Evolutionary conservation across 345 rosid genomes (phyloP).

Genomic region (Eucalyptus tenuipes): DNA sequence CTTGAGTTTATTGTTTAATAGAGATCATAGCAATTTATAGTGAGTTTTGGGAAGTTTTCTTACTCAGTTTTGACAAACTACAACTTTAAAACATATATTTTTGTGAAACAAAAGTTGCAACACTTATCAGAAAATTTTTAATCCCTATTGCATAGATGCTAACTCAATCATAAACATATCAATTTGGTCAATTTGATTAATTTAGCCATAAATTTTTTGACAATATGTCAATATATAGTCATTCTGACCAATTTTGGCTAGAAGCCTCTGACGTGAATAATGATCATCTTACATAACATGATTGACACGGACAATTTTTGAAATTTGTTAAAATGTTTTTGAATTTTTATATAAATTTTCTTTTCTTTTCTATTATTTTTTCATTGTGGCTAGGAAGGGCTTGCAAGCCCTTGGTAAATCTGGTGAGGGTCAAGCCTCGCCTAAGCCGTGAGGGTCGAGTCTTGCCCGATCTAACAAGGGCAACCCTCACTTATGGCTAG

Average conservation of each 20-base stretch:
- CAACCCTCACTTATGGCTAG: background rate
- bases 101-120: background rate
- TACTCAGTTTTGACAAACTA: background rate
- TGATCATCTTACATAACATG: background rate
- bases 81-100: background rate
- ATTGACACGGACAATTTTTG: background rate
- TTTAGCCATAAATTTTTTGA: accelerated
- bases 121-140: background rate
- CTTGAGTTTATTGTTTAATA: background rate
- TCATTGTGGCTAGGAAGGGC: background rate
- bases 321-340: background rate
- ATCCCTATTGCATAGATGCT: background rate
- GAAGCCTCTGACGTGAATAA: accelerated
- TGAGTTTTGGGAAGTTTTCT: background rate
- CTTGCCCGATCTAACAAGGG: background rate
- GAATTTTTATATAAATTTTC: background rate
- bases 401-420: background rate
- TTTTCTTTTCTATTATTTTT: background rate
- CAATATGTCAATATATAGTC: background rate
- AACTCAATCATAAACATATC: background rate
- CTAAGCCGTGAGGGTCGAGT: background rate
- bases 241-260: accelerated
- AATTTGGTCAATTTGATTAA: background rate
- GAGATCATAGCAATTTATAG: background rate
- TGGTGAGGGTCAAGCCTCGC: accelerated